Evolutionary conservation across 2,329 filamentous ascomycete species (phyloP).

Genomic region (Claviceps citrina): DNA sequence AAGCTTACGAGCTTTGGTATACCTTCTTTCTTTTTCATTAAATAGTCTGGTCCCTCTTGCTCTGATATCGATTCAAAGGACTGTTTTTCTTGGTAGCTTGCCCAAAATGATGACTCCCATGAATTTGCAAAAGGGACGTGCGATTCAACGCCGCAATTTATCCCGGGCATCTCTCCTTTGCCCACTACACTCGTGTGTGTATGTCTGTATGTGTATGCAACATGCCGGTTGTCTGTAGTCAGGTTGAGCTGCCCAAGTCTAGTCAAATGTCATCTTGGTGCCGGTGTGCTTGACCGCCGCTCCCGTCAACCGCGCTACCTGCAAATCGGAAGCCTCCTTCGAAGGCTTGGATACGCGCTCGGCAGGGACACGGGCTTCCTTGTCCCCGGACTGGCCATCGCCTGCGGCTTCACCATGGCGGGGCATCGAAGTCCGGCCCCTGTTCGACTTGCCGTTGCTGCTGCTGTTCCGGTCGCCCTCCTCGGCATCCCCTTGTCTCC

Average conservation of each 20-base stretch:
- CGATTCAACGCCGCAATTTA: too few species aligned
- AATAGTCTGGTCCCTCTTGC: too few species aligned
- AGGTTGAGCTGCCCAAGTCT: conserved; percentile 10
- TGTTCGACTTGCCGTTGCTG: conserved; percentile 18
- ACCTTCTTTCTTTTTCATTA: too few species aligned
- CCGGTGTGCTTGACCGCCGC: conserved; percentile 65
- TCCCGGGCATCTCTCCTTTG: too few species aligned
- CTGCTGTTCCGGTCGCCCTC: conserved; percentile 8
- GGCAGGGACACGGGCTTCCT: not conserved
- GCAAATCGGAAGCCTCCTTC: conserved; percentile 30
- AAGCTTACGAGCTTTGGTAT: too few species aligned
- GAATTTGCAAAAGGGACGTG: too few species aligned
- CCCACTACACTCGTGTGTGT: not conserved
- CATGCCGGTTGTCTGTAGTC: not conserved
- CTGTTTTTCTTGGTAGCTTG: too few species aligned
- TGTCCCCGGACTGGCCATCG: conserved; percentile 11
- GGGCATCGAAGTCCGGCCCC: conserved; percentile 24
- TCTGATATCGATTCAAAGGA: too few species aligned
- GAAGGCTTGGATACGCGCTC: conserved; percentile 19
- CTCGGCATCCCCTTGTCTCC: conserved; percentile 12
- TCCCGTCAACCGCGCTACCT: conserved; percentile 53
- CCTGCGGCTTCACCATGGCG: conserved; percentile 8
- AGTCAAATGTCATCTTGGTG: conserved; percentile 72
- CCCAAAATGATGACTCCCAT: too few species aligned
- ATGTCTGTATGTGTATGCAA: not conserved